Conservation (phyloP, 2,329 filamentous ascomycete species). For the Fusarium sp. region DNA sequence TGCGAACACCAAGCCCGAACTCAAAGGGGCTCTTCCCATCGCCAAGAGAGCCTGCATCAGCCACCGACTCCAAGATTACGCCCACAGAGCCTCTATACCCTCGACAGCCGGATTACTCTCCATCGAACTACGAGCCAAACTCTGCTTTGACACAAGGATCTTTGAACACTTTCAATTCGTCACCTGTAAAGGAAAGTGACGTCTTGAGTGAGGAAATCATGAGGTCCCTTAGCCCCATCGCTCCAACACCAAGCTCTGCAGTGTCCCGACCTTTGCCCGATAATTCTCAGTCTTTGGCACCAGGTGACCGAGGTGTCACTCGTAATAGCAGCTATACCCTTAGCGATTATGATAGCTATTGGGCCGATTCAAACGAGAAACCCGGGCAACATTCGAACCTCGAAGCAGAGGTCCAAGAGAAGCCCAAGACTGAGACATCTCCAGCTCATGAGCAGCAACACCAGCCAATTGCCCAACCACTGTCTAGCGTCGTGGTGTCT, state of each 20-base stretch:
- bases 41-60: slow-evolving; percentile 7
- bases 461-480: neutral
- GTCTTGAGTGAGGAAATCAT: slow-evolving; percentile 78
- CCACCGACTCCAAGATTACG: slow-evolving; percentile 43
- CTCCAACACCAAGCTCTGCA: slow-evolving; percentile 34
- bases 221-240: slow-evolving; percentile 68
- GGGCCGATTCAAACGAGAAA: slow-evolving; percentile 54
- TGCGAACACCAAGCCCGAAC: slow-evolving; percentile 48
- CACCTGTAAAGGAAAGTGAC: slow-evolving; percentile 74
- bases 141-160: slow-evolving; percentile 54
- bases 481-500: neutral
- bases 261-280: slow-evolving; percentile 22
- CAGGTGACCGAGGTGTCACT: slow-evolving; percentile 21
- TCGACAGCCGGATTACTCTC: slow-evolving; percentile 46
- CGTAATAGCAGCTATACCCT: slow-evolving; percentile 71
- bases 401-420: slow-evolving; percentile 5
- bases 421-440: neutral
- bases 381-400: neutral
- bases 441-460: neutral
- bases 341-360: slow-evolving; percentile 74
- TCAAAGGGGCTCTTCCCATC: slow-evolving; percentile 16
- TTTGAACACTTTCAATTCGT: slow-evolving; percentile 59
- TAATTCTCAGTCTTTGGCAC: slow-evolving; percentile 27
- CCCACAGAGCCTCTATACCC: slow-evolving; percentile 58
- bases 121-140: slow-evolving; percentile 48